A percentile compares a stretch with the other conserved stretches of the same genome.
Conservation (phyloP, 2,329 filamentous ascomycete species). For the Sarocladiaceae sp. region DNA sequence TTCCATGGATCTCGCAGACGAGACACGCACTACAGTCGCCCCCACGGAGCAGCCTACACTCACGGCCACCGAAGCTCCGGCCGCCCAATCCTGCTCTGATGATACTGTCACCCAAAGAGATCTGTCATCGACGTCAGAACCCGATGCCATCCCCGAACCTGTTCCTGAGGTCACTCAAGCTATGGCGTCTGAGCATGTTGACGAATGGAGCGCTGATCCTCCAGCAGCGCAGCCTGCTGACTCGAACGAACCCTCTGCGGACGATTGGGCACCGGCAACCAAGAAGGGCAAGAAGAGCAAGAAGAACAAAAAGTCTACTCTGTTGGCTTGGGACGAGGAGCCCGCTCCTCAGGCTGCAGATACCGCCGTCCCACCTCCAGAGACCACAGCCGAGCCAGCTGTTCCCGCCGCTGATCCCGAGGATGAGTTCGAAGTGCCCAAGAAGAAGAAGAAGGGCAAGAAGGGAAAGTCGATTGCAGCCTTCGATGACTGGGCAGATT, state of each 20-base stretch:
- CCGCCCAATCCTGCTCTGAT: too few relatives aligned
- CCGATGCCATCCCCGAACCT: too few relatives aligned
- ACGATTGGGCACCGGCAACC: slow-evolving; percentile 1
- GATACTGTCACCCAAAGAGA: too few relatives aligned
- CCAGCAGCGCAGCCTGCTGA: too few relatives aligned
- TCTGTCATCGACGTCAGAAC: too few relatives aligned
- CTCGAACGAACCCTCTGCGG: not conserved
- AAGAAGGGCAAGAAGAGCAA: slow-evolving; percentile 18
- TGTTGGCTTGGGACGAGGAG: not conserved
- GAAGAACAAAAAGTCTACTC: slow-evolving; percentile 14
- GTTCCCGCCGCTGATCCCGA: slow-evolving; percentile 7
- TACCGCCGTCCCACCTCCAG: not conserved
- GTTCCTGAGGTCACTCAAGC: too few relatives aligned
- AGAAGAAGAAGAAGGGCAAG: slow-evolving; percentile 24
- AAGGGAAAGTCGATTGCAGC: slow-evolving; percentile 20
- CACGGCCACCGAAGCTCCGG: too few relatives aligned
- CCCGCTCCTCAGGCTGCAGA: not conserved
- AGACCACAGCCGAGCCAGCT: not conserved
- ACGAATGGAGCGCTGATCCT: too few relatives aligned
- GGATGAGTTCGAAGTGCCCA: slow-evolving; percentile 9
- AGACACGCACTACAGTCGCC: too few relatives aligned
- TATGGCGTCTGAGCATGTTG: too few relatives aligned
- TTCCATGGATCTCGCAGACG: too few relatives aligned
- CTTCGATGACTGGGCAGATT: not conserved
- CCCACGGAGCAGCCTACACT: too few relatives aligned